phyloP scores from a whole-genome alignment of 345 rosid species.

The Xanthoceras sorbifolium region DNA sequence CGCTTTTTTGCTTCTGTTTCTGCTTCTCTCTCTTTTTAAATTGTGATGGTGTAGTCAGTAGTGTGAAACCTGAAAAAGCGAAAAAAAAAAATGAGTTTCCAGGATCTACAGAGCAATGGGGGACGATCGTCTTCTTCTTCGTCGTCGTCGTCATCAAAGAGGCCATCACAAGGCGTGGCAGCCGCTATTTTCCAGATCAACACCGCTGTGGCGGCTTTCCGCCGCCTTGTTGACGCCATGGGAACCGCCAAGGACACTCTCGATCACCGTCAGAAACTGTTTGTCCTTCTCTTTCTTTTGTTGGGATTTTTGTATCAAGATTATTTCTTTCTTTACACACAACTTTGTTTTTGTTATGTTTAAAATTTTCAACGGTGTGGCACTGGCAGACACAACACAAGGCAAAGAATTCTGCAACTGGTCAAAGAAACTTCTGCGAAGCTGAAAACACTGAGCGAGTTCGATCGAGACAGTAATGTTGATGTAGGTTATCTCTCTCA shows the following conservation, averaged over 20 bases:
- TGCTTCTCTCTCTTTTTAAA: not conserved
- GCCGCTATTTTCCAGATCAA: slow-evolving; percentile 74
- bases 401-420: slow-evolving; percentile 61
- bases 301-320: not conserved
- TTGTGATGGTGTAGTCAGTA: not conserved
- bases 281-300: not conserved
- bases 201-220: slow-evolving; percentile 64
- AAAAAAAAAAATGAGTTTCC: slow-evolving; percentile 52
- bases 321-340: not conserved
- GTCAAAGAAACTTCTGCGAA: slow-evolving; percentile 68
- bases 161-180: slow-evolving; percentile 54
- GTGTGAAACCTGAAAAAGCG: not conserved
- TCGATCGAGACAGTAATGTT: slow-evolving; percentile 41
- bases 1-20: not conserved
- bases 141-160: slow-evolving; percentile 33
- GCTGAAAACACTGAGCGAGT: slow-evolving; percentile 61
- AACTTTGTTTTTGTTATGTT: not conserved
- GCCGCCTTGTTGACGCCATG: slow-evolving; percentile 59
- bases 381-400: slow-evolving; percentile 49
- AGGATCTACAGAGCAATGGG: slow-evolving; percentile 42
- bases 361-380: not conserved
- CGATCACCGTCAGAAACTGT: slow-evolving; percentile 66
- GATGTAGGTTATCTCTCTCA: slow-evolving; percentile 28
- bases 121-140: slow-evolving; percentile 35
- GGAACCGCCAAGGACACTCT: slow-evolving; percentile 70